Evolutionary conservation across 495 filamentous ascomycete genomes (phyloP).

Genomic region (Lentithecium fluviatile): DNA sequence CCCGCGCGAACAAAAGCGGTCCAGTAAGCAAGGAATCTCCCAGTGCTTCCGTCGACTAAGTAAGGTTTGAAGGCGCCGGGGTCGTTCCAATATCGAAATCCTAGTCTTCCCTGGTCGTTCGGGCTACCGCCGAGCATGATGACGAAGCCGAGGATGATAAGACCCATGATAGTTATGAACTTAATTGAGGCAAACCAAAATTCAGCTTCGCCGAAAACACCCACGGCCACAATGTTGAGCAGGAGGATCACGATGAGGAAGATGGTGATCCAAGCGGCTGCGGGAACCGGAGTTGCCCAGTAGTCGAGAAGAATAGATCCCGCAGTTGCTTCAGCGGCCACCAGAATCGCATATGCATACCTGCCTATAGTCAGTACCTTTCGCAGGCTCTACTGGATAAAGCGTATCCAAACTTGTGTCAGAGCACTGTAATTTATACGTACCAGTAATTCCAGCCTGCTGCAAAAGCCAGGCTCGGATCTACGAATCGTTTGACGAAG

Average conservation of each 20-base stretch:
- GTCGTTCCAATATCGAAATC: constrained; percentile 35
- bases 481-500: constrained; percentile 32
- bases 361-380: not conserved
- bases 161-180: constrained; percentile 48
- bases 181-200: constrained; percentile 50
- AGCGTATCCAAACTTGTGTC: no score
- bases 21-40: constrained; percentile 24
- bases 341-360: constrained; percentile 40
- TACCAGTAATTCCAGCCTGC: constrained; percentile 35
- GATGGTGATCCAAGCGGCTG: constrained; percentile 49
- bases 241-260: constrained; percentile 48
- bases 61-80: constrained; percentile 37
- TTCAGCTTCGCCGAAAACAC: constrained; percentile 51
- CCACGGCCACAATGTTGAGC: constrained; percentile 46
- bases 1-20: constrained; percentile 20
- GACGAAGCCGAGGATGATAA: constrained; percentile 36
- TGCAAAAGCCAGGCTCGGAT: constrained; percentile 28
- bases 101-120: constrained; percentile 26
- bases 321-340: constrained; percentile 41
- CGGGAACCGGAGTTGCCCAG: constrained; percentile 44
- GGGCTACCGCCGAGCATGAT: constrained; percentile 29
- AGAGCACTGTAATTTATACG: not conserved
- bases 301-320: constrained; percentile 53
- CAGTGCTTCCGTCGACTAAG: constrained; percentile 20
- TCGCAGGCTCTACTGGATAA: no score